Base-by-base conservation (phyloP, 2,329 filamentous ascomycete species). In the Aspergillus awamori region DNA sequence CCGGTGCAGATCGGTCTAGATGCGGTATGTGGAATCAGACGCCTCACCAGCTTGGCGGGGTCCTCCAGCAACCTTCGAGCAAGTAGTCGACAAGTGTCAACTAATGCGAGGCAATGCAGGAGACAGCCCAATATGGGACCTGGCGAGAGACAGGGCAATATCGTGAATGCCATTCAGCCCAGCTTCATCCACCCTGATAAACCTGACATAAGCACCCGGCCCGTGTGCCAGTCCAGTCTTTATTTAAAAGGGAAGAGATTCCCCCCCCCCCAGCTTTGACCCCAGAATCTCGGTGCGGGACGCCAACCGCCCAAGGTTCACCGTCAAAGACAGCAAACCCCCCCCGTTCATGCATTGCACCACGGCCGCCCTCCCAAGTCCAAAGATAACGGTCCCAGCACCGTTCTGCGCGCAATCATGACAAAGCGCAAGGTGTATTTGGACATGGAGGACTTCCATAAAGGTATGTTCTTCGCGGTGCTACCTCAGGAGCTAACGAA, bases 371-470 rank as follows among this genome's bases (percentile, higher is more conserved):
- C 41, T 24, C 8, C 20, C 41, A 11, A 45, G 41, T 45, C 41
- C 41, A 24, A 7, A 45, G 41, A 45, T 24, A 45, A 45, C 41
- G 41, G 41, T 45, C 22, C 17, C 13, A 20, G 8, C 20, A 22
- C 41, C 41, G 41, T 45, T 45, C 17, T 7, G 41, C 17, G 41
- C 20, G 41, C 41, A 57, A 36, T 5, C 45, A 57, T 57, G 55
- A 30, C 36, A 6, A 30, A 24, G 30, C 47, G 55, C 24, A 57
- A 57, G 33, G 43, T 49, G 28, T 57, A 57, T 41, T 38, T 57
- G 22, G 55, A 39, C 47, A 48, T 48, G 4, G 45, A 57, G 33
- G 55, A 57, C 45, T 57, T 57, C 24, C 49, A 57, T 20, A 49
- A 57, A 43, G 55, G 55, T 39, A 48, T 51, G 55, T 33, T 8